Conservation (phyloP, 805 yeast genomes). For the Yarrowia divulgata region DNA sequence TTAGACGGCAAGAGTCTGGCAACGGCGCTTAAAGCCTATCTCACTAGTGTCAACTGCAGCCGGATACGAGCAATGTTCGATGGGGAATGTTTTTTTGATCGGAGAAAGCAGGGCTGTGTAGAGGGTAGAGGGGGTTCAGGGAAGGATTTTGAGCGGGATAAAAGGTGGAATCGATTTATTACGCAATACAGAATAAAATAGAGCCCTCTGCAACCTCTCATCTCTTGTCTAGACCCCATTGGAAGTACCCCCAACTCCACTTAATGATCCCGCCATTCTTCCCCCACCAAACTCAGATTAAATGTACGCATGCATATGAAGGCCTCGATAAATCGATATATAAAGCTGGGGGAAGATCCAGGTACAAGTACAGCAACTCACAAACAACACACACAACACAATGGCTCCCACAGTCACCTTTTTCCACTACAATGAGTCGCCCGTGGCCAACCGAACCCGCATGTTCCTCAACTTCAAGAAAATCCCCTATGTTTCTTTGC, state of each 20-base stretch:
- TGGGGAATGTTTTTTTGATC: not conserved
- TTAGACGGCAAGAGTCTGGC: too few relatives aligned
- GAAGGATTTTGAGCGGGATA: too few relatives aligned
- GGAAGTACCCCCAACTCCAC: too few relatives aligned
- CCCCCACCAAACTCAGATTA: constrained; percentile 23
- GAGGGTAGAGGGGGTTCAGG: too few relatives aligned
- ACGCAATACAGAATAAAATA: not conserved
- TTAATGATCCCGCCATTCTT: not conserved
- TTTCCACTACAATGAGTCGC: constrained; percentile 38
- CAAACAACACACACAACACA: not conserved
- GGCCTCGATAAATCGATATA: not conserved
- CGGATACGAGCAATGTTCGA: constrained; percentile 26
- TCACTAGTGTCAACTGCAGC: constrained; percentile 6
- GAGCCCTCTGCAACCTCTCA: not conserved
- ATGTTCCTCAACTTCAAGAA: constrained; percentile 36
- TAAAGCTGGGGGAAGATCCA: not conserved
- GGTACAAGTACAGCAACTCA: not conserved
- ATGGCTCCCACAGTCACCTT: constrained; percentile 32
- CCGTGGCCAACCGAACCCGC: constrained; percentile 35
- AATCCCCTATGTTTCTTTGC: constrained; percentile 19
- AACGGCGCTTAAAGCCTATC: constrained; percentile 17
- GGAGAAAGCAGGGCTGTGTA: not conserved
- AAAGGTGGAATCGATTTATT: not conserved
- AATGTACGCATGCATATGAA: constrained; percentile 12
- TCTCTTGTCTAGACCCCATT: not conserved